Evolutionary conservation across 768 basidiomycete genomes (phyloP), one percentile per base, ranked within the genome.

Genomic region (Serendipita vermifera): DNA sequence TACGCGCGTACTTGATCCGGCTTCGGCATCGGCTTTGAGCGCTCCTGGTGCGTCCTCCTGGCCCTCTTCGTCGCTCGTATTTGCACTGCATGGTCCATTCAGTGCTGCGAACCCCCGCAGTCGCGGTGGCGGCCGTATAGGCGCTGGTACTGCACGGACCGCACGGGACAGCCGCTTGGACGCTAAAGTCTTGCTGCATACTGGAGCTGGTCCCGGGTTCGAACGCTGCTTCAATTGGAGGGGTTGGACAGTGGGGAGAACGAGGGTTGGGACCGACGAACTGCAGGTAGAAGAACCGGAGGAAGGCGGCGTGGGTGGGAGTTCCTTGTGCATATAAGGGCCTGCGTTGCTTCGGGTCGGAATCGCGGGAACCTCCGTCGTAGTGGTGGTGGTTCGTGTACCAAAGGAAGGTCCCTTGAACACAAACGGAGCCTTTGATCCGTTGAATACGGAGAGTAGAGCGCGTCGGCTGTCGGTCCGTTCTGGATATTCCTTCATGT

Each of bases 251-350:
- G 17, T 6, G 39, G 26, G 39, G 39, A 2, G 39, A n/a, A 6
- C 15, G 6, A 6, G 39, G n/a, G n/a, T n/a, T n/a, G 6, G 39
- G 39, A 6, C 6, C 26, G 15, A 26, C 15, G 15, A n/a, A 20
- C 9, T 41, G 39, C 17, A 41, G 17, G 39, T 26, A 20, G 6
- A 41, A n/a, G 15, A 9, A 11, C 15, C 27, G 7, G 46, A 51
- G 22, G 27, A 51, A 51, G 46, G 46, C 9, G 46, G 46, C 14
- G 46, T 51, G 4, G 46, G 46, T 5, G 46, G 46, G 22, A 51
- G 46, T 51, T 51, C 22, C 22, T 51, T 51, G 20, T 51, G 46
- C n/a, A 29, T 6, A 29, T 51, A 51, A 14, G 46, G 24, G 14
- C 14, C 14, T 3, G 46, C 35, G 35, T n/a, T 36, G 35, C n/a